Percentiles rank a stretch among this genome's conserved stretches.
Conservation (phyloP, 352 stramenopile genomes). For the Poterioochromonas sp. region DNA sequence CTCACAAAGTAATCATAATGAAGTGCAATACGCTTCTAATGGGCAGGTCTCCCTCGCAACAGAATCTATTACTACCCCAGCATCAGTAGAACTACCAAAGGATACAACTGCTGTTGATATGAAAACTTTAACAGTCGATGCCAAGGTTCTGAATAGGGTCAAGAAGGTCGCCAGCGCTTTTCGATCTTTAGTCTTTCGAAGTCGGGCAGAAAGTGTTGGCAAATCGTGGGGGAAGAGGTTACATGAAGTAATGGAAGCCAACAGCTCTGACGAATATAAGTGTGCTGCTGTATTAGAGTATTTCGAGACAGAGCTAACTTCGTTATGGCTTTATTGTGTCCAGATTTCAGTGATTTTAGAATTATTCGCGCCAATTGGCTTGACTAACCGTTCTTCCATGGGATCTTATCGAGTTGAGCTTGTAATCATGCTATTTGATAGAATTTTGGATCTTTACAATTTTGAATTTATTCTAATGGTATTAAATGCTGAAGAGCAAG, state of each 20-base stretch:
- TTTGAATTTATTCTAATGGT: conserved; percentile 18
- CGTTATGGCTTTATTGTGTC: background rate
- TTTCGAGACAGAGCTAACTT: conserved; percentile 5
- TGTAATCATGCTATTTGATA: conserved; percentile 9
- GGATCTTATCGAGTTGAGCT: conserved; percentile 32
- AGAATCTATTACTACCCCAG: background rate
- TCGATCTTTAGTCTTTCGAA: no score
- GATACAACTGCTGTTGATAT: no score
- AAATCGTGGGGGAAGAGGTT: background rate
- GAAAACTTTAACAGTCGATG: no score
- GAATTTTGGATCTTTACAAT: conserved; percentile 28
- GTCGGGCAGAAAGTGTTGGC: no score
- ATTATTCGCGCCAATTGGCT: background rate
- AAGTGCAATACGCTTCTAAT: background rate
- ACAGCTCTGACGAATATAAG: background rate
- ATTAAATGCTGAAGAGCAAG: conserved; percentile 23
- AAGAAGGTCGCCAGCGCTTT: no score
- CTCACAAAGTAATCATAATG: background rate
- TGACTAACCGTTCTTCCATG: background rate
- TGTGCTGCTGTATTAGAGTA: background rate
- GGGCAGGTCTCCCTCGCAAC: background rate
- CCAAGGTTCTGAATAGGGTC: no score
- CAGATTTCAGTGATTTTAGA: conserved; percentile 6
- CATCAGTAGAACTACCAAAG: background rate
- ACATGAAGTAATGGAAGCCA: background rate